Conservation (phyloP, 305 asterid species). For the Fraxinus latifolia region DNA sequence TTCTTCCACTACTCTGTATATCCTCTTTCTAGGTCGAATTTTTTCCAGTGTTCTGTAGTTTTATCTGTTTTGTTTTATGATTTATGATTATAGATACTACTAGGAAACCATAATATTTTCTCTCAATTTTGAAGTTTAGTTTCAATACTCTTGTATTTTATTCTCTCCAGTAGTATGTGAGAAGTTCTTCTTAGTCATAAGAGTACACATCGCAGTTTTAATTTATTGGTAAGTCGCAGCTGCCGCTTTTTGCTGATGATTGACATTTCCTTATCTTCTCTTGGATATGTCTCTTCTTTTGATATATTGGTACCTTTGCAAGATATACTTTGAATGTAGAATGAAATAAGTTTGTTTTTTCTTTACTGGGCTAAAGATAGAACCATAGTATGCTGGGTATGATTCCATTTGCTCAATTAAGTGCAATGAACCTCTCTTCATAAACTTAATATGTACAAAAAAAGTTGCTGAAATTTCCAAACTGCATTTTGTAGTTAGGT, state of each 20-base stretch:
- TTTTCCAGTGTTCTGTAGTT: neutral
- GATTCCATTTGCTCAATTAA: neutral
- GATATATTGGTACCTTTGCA: neutral
- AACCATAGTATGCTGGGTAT: neutral
- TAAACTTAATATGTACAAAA: neutral
- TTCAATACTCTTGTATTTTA: neutral
- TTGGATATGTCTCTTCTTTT: neutral
- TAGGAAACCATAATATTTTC: neutral
- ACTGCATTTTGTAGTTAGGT: neutral
- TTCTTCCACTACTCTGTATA: neutral
- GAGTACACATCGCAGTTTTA: neutral
- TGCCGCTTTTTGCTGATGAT: neutral
- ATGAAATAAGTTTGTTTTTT: neutral
- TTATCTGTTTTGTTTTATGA: neutral
- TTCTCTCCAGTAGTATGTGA: neutral
- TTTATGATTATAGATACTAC: neutral
- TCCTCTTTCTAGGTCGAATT: neutral
- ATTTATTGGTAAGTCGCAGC: neutral
- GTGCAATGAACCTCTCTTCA: neutral
- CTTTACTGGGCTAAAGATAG: neutral
- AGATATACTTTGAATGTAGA: neutral
- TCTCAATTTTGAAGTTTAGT: neutral
- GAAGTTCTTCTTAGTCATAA: neutral
- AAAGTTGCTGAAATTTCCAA: neutral
- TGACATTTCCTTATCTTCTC: neutral